Conservation (phyloP, 495 filamentous ascomycete species). For the Penicillium pancosmium region DNA sequence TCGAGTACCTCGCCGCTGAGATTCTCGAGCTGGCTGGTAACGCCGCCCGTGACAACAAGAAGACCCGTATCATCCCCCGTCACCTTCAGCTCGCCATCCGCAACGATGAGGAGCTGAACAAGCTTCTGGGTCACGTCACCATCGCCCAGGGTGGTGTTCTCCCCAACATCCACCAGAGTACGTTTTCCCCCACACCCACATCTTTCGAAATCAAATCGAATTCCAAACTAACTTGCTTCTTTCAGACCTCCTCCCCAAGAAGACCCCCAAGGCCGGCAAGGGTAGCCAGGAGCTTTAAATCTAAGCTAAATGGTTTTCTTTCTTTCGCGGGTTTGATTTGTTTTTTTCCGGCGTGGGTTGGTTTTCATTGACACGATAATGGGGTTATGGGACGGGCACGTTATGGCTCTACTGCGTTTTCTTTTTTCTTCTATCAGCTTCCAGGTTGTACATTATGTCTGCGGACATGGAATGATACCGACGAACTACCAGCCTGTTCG, state of each 20-base stretch:
- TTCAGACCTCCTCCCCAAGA: constrained; percentile 94
- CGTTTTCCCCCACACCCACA: constrained; percentile 33
- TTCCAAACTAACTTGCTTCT: constrained; percentile 45
- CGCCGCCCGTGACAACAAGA: constrained; percentile 99
- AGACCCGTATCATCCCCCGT: constrained; percentile 99
- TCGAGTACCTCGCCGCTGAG: constrained; percentile 98
- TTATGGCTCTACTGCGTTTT: constrained; percentile 75
- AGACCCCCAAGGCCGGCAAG: constrained; percentile 93
- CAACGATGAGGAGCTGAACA: constrained; percentile 99
- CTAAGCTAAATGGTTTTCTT: constrained; percentile 40
- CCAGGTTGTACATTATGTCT: constrained; percentile 94
- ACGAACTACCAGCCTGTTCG: constrained; percentile 35
- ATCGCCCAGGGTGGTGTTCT: constrained; percentile 99
- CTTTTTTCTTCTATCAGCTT: constrained; percentile 61
- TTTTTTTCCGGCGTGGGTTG: constrained; percentile 61
- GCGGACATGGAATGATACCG: constrained; percentile 65
- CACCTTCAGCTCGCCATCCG: constrained; percentile 99
- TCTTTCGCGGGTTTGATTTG: constrained; percentile 54
- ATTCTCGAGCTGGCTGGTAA: constrained; percentile 99
- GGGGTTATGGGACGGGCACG: constrained; percentile 82
- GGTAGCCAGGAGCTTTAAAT: constrained; percentile 86
- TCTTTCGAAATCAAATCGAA: no score
- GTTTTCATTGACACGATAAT: constrained; percentile 78
- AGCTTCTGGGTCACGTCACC: constrained; percentile 97
- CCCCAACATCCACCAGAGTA: constrained; percentile 98